These are phyloP conservation scores for Verruconis gallopava DNA, from an alignment of 2,329 filamentous ascomycete genomes.

Conservation along the genomic window DNA sequence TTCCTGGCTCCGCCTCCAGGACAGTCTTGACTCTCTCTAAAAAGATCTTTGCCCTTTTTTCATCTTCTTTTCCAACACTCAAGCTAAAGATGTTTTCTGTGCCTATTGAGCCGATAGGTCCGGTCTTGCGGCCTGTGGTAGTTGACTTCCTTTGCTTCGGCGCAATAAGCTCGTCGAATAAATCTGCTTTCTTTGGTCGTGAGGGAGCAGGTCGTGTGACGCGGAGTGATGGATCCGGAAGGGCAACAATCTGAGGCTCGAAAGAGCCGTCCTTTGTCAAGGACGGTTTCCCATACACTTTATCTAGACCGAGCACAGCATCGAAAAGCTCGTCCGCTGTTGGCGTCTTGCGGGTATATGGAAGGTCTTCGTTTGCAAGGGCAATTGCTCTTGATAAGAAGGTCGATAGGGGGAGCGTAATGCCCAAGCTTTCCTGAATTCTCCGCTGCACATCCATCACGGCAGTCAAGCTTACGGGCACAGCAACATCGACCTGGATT, in stretches of 20 bases:
- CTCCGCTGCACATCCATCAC: constrained; percentile 72
- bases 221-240: constrained; percentile 18
- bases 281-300: constrained; percentile 32
- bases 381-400: constrained; percentile 79
- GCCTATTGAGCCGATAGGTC: constrained; percentile 15
- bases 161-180: constrained; percentile 35
- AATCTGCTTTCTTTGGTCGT: neutral
- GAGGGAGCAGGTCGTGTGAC: constrained; percentile 11
- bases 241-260: constrained; percentile 54
- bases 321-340: constrained; percentile 79
- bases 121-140: neutral
- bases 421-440: constrained; percentile 63
- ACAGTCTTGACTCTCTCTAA: constrained; percentile 75
- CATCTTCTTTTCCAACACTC: constrained; percentile 64
- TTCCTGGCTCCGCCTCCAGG: constrained; percentile 35
- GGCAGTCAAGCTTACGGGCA: constrained; percentile 66
- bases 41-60: constrained; percentile 69
- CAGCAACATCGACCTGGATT: constrained; percentile 40
- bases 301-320: constrained; percentile 62
- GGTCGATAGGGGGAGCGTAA: constrained; percentile 69
- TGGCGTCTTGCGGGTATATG: constrained; percentile 51
- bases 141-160: neutral
- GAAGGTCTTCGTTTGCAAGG: constrained; percentile 77
- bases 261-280: constrained; percentile 47
- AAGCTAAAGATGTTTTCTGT: constrained; percentile 66